A percentile compares a stretch with the other conserved stretches of the same genome.
phyloP scores from a whole-genome alignment of 768 basidiomycete species.

The Leccinum imitatum region DNA sequence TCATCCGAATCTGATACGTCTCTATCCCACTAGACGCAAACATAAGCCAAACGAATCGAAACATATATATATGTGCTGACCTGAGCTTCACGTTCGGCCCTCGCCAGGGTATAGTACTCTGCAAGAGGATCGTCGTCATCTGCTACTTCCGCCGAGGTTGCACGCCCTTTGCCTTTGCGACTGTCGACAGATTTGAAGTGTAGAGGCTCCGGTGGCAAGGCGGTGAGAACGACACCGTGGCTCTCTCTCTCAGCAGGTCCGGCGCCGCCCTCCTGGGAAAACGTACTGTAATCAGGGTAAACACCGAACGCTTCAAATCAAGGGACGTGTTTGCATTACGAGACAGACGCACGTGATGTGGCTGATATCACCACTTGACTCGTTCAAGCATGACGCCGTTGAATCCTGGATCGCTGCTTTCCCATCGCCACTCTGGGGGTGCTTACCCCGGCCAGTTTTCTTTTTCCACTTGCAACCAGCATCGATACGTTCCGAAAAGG shows the following conservation, averaged over 20 bases:
- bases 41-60: neutral
- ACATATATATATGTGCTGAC: conserved; percentile 30
- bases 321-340: neutral
- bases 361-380: conserved; percentile 37
- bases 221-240: conserved; percentile 11
- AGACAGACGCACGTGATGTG: conserved; percentile 47
- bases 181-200: conserved; percentile 8
- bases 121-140: conserved; percentile 53
- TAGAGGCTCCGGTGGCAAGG: conserved; percentile 29
- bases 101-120: conserved; percentile 62
- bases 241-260: neutral
- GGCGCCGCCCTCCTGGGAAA: conserved; percentile 33
- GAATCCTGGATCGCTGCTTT: neutral
- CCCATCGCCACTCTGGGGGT: neutral
- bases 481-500: conserved; percentile 47
- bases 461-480: conserved; percentile 35
- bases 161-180: conserved; percentile 2
- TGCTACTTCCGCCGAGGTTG: neutral
- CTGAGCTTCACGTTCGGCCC: conserved; percentile 43
- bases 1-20: conserved; percentile 39
- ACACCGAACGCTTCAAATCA: conserved; percentile 2
- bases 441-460: conserved; percentile 9
- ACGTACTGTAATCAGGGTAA: conserved; percentile 32
- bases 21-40: conserved; percentile 29
- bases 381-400: neutral